phyloP scores from a whole-genome alignment of 2,329 filamentous ascomycete species.

The Diaporthe ampelina region DNA sequence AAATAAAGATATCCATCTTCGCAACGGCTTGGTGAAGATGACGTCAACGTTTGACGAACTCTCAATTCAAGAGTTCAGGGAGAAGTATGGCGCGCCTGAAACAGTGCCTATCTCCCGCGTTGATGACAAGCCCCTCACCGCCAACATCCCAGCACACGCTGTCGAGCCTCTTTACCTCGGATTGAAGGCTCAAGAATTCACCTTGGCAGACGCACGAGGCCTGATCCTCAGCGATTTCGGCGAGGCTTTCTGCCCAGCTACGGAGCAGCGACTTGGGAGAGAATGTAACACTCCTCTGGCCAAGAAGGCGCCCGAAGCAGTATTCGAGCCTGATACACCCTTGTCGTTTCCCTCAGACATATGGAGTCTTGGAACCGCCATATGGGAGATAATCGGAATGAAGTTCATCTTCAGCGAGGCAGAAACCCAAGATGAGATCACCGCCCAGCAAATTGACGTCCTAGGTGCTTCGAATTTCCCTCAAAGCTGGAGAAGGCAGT shows the following conservation, averaged over 20 bases:
- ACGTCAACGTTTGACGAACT: slow-evolving; percentile 23
- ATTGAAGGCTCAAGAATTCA: slow-evolving; percentile 48
- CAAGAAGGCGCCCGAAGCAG: slow-evolving; percentile 25
- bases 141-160: background rate
- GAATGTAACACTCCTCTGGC: slow-evolving; percentile 43
- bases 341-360: slow-evolving; percentile 40
- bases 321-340: background rate
- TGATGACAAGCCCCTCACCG: slow-evolving; percentile 7
- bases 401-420: slow-evolving; percentile 44
- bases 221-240: slow-evolving; percentile 53
- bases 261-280: slow-evolving; percentile 44
- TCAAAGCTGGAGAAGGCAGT: background rate
- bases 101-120: slow-evolving; percentile 12
- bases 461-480: slow-evolving; percentile 28
- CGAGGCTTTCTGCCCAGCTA: slow-evolving; percentile 48
- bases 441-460: slow-evolving; percentile 45
- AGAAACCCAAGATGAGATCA: slow-evolving; percentile 43
- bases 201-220: slow-evolving; percentile 46
- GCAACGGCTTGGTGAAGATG: slow-evolving; percentile 8
- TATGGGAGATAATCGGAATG: slow-evolving; percentile 47
- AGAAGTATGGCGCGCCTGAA: slow-evolving; percentile 12
- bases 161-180: slow-evolving; percentile 44
- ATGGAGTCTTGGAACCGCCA: slow-evolving; percentile 44
- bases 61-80: background rate
- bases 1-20: slow-evolving; percentile 12